Percentiles rank a stretch among this genome's conserved stretches.
Conservation (phyloP, 768 basidiomycete species). For the Scleroderma bovista region DNA sequence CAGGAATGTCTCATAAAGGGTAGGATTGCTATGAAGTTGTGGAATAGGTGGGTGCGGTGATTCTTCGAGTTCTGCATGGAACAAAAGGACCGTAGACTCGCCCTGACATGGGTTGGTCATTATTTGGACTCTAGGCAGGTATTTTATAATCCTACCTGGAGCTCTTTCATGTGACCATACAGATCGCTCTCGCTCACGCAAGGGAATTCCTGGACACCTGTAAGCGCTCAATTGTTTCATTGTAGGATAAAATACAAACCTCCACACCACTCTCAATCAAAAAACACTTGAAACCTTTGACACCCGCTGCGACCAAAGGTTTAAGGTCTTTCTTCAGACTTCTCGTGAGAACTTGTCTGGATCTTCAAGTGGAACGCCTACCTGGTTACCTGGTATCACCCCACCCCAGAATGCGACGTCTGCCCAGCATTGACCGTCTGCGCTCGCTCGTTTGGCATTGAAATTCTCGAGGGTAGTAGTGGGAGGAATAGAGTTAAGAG, state of each 20-base stretch:
- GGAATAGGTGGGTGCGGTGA: constrained; percentile 9
- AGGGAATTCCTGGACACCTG: constrained; percentile 78
- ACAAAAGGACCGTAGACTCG: constrained; percentile 67
- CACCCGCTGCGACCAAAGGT: constrained; percentile 72
- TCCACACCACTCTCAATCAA: constrained; percentile 94
- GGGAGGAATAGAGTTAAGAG: constrained; percentile 93
- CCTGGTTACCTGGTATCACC: constrained; percentile 88
- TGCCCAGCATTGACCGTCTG: constrained; percentile 67
- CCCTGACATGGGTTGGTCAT: constrained; percentile 37
- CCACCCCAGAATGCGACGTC: constrained; percentile 83
- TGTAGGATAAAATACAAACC: constrained; percentile 35
- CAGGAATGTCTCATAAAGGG: constrained; percentile 76
- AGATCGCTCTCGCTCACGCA: constrained; percentile 72
- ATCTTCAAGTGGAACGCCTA: constrained; percentile 18
- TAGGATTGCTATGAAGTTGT: constrained; percentile 35
- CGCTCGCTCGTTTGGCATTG: constrained; percentile 62
- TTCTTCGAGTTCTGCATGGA: constrained; percentile 85
- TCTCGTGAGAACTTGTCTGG: not conserved
- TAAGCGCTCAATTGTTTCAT: constrained; percentile 4
- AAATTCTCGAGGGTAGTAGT: constrained; percentile 84
- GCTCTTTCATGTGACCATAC: constrained; percentile 58
- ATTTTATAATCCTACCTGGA: constrained; percentile 47
- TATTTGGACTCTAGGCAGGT: constrained; percentile 4
- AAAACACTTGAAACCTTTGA: constrained; percentile 97
- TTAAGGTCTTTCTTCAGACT: constrained; percentile 56